Evolutionary conservation across 176 grass and related monocot genomes (phyloP), one percentile per base, ranked within the genome.

Genomic region (Aegilops sharonensis): DNA sequence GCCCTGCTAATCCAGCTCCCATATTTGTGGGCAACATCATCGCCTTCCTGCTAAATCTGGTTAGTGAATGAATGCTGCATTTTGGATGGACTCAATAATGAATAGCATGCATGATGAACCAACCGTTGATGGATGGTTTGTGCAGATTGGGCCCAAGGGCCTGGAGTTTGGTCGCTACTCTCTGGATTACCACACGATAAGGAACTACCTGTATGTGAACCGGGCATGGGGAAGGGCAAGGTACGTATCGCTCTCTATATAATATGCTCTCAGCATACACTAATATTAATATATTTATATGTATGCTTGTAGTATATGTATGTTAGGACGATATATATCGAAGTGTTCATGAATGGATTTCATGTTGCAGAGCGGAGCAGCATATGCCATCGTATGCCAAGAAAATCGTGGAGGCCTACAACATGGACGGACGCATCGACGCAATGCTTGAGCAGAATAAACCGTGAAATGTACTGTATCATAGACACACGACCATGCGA

Each of bases 91-190:
- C 18, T 75, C 40, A 17, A 9, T 27, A 29, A 56, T 54, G 52
- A 20, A 20, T 20, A 56, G 6, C 52, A 61, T 63, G 73, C 45
- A 20, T 54, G 45, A 15, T 31, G 24, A 20, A 54, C 21, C 21
- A 32, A 79, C 11, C 30, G 14, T 68, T 68, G 1, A 68, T 75
- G 18, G 15, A 0, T 17, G 12, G 47, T 82, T 57, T 50, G 72
- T 81, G 64, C 89, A 98, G 95, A 80, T 98, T 61, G 96, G 96
- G 18, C 93, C 96, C 31, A 98, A 98, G 84, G 95, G 93, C 62
- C 89, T 98, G 75, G 95, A 95, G 80, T 98, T 98, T 80, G 96
- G 85, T 68, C 96, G 96, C n/a, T 98, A 98, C 85, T 98, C 96
- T 48, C 84, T 98, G 56, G 96, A 98, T 68, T 95, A 98, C 35